phyloP scores from a whole-genome alignment of 352 stramenopile genomes.

The Lagenidium giganteum region DNA sequence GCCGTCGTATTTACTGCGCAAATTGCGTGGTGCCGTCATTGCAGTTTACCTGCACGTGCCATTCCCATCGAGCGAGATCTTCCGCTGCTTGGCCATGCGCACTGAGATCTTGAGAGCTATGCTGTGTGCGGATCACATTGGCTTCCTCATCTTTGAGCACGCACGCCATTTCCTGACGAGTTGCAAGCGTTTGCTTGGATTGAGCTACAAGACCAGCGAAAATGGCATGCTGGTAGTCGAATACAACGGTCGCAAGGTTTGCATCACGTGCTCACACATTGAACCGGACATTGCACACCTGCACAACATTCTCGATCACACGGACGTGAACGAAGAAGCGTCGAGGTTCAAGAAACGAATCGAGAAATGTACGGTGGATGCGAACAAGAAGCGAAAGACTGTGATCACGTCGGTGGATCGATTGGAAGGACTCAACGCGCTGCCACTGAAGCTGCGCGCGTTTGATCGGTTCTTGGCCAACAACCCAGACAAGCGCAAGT shows the following conservation, averaged over 20 bases:
- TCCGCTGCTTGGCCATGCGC: slow-evolving; percentile 86
- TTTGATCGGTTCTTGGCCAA: slow-evolving; percentile 91
- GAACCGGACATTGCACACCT: slow-evolving; percentile 84
- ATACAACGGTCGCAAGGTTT: slow-evolving; percentile 93
- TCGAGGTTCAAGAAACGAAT: slow-evolving; percentile 18
- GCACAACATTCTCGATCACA: slow-evolving; percentile 41
- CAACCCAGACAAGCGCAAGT: slow-evolving; percentile 48
- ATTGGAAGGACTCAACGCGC: slow-evolving; percentile 92
- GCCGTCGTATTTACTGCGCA: slow-evolving; percentile 90
- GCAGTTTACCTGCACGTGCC: slow-evolving; percentile 96
- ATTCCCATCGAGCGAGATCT: slow-evolving; percentile 97
- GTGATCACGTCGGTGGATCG: slow-evolving; percentile 88
- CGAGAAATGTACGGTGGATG: slow-evolving; percentile 18
- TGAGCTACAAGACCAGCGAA: slow-evolving; percentile 86
- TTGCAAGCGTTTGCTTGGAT: slow-evolving; percentile 88
- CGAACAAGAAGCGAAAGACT: slow-evolving; percentile 21
- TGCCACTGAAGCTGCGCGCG: slow-evolving; percentile 94
- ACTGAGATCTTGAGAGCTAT: slow-evolving; percentile 86
- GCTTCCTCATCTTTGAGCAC: slow-evolving; percentile 91
- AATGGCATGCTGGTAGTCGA: slow-evolving; percentile 87
- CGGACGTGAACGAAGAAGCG: slow-evolving; percentile 22
- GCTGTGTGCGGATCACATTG: slow-evolving; percentile 85
- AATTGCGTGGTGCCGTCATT: slow-evolving; percentile 87
- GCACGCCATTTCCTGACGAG: slow-evolving; percentile 87
- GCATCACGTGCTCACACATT: slow-evolving; percentile 93